Percentiles rank a stretch among this genome's conserved stretches.
phyloP scores from a whole-genome alignment of 2,329 filamentous ascomycete species.

The Thielaviopsis musarum region DNA sequence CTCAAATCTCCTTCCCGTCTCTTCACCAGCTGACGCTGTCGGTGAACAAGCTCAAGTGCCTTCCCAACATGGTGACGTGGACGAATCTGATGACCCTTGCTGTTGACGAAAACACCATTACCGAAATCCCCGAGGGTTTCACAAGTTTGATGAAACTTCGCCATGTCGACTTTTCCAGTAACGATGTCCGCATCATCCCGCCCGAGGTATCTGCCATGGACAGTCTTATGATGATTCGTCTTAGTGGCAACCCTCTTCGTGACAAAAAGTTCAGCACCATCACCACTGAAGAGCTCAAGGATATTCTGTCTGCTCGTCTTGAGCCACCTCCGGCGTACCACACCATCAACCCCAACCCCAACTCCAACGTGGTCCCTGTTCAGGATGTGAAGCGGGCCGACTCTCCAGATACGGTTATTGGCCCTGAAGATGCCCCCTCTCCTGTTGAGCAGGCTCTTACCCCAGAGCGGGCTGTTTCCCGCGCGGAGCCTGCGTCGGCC shows the following conservation, averaged over 20 bases:
- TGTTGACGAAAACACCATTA: constrained; percentile 68
- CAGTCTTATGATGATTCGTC: constrained; percentile 51
- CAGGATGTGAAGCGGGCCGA: constrained; percentile 5
- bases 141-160: constrained; percentile 48
- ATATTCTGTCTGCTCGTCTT: constrained; percentile 48
- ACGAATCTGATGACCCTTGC: constrained; percentile 53
- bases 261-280: constrained; percentile 77
- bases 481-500: neutral
- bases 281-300: constrained; percentile 65
- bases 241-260: constrained; percentile 78
- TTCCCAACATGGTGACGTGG: constrained; percentile 67
- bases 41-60: constrained; percentile 55
- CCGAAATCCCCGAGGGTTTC: constrained; percentile 61
- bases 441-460: neutral
- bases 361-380: neutral
- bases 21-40: constrained; percentile 62
- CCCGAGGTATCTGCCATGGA: constrained; percentile 68
- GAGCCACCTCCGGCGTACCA: constrained; percentile 30
- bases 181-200: constrained; percentile 63
- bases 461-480: neutral
- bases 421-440: constrained; percentile 11
- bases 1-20: constrained; percentile 46
- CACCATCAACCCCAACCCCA: constrained; percentile 3
- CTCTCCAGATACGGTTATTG: constrained; percentile 11
- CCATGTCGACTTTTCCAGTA: constrained; percentile 69